Evolutionary conservation across 805 yeast genomes (phyloP), one percentile per base, ranked within the genome.

Genomic region (Millerago galiae): DNA sequence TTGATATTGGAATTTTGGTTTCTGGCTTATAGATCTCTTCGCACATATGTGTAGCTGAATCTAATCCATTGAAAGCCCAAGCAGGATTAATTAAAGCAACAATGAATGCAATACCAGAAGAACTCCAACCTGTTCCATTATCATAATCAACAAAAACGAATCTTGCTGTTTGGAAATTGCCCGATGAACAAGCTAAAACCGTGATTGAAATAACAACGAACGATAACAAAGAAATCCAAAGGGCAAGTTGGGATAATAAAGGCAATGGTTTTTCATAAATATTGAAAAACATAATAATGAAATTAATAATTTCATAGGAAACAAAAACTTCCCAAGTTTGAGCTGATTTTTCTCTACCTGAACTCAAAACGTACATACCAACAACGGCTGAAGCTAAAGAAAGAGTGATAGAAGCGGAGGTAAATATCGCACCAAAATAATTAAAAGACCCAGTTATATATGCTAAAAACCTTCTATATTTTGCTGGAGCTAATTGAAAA

Each of bases 11-110:
- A 42, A 79, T 77, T 47, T 74, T 70, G 28, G 68, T 63, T 46
- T 71, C 70, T 14, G 84, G 83, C 27, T 70, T 61, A n/a, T 65
- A 52, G 28, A 71, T 71, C 55, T 81, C 88, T 54, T 82, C 89
- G 17, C 83, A 79, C 72, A 82, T 69, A 53, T 81, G 88, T 3
- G 86, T 78, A 3, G 86, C 85, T 43, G 79, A 75, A 54, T 81
- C 89, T 38, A 79, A 67, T 48, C 87, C 80, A 24, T 79, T 70
- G 63, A 79, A 80, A 10, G 81, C 75, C 84, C 84, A 81, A 43
- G 77, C 75, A 5, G 86, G 83, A 55, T 80, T 80, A 50, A 81
- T 73, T 37, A 81, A 60, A n/a, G 88, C 87, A 13, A 79, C 75
- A 42, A 81, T 71, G 55, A 80, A 77, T 0, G 84, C 82, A 59